Conservation (phyloP, 495 filamentous ascomycete genomes). For the Cercophora sp. region DNA sequence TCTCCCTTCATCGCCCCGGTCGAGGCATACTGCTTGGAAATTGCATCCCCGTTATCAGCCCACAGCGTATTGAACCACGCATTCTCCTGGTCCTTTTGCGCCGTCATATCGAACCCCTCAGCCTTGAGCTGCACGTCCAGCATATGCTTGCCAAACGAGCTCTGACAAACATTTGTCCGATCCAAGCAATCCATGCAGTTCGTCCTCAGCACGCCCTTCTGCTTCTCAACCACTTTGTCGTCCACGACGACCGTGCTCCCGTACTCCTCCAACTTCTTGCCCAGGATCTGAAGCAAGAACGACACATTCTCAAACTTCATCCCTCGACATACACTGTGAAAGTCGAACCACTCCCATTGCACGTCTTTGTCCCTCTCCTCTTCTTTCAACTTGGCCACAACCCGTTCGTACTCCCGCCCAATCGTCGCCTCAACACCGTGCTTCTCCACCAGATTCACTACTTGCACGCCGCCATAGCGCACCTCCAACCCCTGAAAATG, state of each 20-base stretch:
- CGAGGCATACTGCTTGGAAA: constrained; percentile 74
- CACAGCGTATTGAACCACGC: constrained; percentile 92
- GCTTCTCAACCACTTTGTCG: constrained; percentile 46
- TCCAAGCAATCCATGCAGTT: constrained; percentile 99
- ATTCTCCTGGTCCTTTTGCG: constrained; percentile 66
- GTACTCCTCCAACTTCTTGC: constrained; percentile 55
- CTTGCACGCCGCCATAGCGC: constrained; percentile 70
- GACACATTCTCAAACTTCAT: constrained; percentile 97
- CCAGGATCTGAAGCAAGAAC: constrained; percentile 66
- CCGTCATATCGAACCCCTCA: constrained; percentile 67
- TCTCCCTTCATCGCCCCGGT: constrained; percentile 94
- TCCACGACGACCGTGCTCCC: constrained; percentile 59
- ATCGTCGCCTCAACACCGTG: constrained; percentile 73
- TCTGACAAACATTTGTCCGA: constrained; percentile 89
- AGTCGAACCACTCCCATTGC: constrained; percentile 91
- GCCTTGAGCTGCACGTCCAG: constrained; percentile 70
- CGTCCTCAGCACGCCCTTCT: constrained; percentile 75
- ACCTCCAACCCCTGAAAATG: constrained; percentile 67
- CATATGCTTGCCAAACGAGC: constrained; percentile 71
- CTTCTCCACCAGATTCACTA: constrained; percentile 84
- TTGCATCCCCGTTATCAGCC: constrained; percentile 88
- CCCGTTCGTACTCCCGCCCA: constrained; percentile 70
- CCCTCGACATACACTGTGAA: constrained; percentile 81
- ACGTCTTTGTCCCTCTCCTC: constrained; percentile 51
- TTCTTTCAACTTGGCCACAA: constrained; percentile 59